Percentiles rank a stretch among this genome's conserved stretches.
phyloP scores from a whole-genome alignment of 345 rosid species.

The Eucalyptus leucophloia region DNA sequence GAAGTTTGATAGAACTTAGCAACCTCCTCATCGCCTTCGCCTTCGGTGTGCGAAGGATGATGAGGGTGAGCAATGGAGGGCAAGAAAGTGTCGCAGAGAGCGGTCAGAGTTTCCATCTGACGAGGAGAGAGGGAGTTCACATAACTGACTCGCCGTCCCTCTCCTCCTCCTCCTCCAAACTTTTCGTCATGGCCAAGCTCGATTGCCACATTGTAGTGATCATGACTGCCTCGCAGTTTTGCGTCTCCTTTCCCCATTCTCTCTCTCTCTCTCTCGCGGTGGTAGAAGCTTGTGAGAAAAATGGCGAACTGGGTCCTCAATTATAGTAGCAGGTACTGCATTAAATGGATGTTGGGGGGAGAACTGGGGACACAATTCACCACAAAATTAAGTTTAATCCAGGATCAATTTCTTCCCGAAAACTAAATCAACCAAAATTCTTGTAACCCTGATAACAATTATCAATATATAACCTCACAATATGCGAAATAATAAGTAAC shows the following conservation, averaged over 20 bases:
- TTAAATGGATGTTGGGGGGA: background rate
- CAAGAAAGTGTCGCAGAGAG: slow-evolving; percentile 60
- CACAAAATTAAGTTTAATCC: too few species aligned
- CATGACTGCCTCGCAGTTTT: background rate
- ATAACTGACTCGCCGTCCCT: slow-evolving; percentile 5
- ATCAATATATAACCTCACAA: too few species aligned
- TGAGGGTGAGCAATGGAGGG: slow-evolving; percentile 24
- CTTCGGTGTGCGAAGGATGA: background rate
- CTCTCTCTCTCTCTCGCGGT: background rate
- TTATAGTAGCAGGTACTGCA: background rate
- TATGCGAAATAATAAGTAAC: too few species aligned
- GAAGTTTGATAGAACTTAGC: slow-evolving; percentile 38
- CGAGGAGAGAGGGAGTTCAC: slow-evolving; percentile 32
- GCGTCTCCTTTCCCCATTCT: background rate
- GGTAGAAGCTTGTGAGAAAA: background rate
- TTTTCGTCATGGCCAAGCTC: background rate
- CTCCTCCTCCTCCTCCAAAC: background rate
- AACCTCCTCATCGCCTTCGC: background rate
- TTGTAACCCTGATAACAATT: accelerated
- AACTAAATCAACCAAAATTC: too few species aligned
- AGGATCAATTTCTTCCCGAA: accelerated
- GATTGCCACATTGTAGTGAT: background rate
- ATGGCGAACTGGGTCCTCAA: background rate
- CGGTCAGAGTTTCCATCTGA: slow-evolving; percentile 57
- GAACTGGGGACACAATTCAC: too few species aligned